Evolutionary conservation across 202 grass and related monocot genomes (phyloP).

Genomic region (Setaria italica): DNA sequence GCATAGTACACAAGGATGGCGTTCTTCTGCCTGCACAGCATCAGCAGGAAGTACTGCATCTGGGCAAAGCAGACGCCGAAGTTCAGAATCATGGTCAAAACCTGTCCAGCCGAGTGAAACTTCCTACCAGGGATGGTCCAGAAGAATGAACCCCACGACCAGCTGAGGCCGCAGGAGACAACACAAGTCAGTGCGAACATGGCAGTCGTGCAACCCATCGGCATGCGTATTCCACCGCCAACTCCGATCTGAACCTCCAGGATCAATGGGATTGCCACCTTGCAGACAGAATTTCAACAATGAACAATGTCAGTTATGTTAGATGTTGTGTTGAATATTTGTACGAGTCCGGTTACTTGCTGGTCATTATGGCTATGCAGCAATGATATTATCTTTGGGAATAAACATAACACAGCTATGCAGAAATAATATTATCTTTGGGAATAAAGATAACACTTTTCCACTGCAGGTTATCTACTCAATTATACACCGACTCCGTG

Average conservation of each 20-base stretch:
- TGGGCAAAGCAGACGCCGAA: slow-evolving; percentile 47
- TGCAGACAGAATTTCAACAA: slow-evolving; percentile 18
- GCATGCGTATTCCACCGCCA: slow-evolving; percentile 47
- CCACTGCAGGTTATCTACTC: too few species aligned
- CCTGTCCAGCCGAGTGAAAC: slow-evolving; percentile 36
- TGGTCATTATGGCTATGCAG: too few species aligned
- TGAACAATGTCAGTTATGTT: slow-evolving; percentile 9
- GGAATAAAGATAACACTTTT: too few species aligned
- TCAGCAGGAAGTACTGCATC: slow-evolving; percentile 59
- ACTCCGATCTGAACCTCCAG: slow-evolving; percentile 40
- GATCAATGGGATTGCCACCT: slow-evolving; percentile 48
- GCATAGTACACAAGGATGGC: slow-evolving; percentile 50
- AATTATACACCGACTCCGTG: too few species aligned
- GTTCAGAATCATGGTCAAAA: slow-evolving; percentile 15
- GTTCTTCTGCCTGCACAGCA: slow-evolving; percentile 58
- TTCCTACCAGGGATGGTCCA: slow-evolving; percentile 35
- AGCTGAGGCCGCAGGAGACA: slow-evolving; percentile 51
- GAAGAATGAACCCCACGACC: slow-evolving; percentile 62
- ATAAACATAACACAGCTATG: too few species aligned
- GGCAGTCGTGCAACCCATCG: slow-evolving; percentile 1
- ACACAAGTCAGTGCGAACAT: slow-evolving; percentile 56
- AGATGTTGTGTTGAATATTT: too few species aligned
- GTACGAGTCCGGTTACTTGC: too few species aligned
- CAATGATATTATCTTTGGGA: too few species aligned
- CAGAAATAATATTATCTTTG: too few species aligned